Base-by-base conservation (phyloP, 108 stramenopile genomes). In the Discostella stelligeroides region DNA sequence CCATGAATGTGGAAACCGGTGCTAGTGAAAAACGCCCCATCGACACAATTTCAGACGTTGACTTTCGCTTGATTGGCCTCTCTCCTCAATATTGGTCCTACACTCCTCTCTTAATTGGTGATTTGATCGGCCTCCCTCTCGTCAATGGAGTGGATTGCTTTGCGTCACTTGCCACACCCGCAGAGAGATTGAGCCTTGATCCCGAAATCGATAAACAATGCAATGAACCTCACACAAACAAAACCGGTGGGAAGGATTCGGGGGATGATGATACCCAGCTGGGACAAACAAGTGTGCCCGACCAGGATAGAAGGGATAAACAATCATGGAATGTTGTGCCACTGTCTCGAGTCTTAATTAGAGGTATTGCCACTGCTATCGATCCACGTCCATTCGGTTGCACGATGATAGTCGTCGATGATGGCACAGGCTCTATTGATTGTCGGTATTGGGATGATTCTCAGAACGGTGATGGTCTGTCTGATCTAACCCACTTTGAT, bases 371-470 rank as follows among this genome's bases (percentile, higher is more conserved):
- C 62, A 88, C 89, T 2, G 66, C 73, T 25, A 77, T 74, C 12
- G 74, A 83, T 17, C 65, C 80, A 55, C 80, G 76, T 34, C 68
- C 81, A 13, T 84, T 84, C 68, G 79, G 82, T 10, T 70, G 80
- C 30, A 75, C 69, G n/a, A 46, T 82, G 14, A 81, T 85, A 46
- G 79, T 94, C 2, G 15, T 94, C 12, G 92, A 94, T 72, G 92
- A 94, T 80, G 92, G 92, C n/a, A 94, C 89, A 20, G 92, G 92
- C 17, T 51, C 85, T 20, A 81, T 91, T 12, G 92, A 94, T 86
- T 88, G 87, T 71, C 43, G 83, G 11, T 63, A 63, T 58, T 90
- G 89, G 88, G 68, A 74, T 50, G 39, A 75, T 18, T 54, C 47
- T 2, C 30, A 37, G 25, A 54, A 60, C 21, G 17, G 41, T 34